Conservation (phyloP, 768 basidiomycete species). For the Amanita muscaria region DNA sequence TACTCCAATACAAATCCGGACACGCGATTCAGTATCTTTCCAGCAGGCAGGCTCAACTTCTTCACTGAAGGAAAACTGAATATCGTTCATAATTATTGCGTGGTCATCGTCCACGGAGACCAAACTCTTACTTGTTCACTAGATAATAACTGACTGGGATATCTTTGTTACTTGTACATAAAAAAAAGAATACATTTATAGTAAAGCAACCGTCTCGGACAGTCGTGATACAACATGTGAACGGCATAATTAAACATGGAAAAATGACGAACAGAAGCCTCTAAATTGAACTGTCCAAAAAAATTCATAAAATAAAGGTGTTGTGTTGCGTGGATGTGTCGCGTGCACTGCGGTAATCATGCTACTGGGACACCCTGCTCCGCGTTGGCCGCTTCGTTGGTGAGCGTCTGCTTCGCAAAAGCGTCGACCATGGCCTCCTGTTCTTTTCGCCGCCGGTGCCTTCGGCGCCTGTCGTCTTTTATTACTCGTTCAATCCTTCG, state of each 20-base stretch:
- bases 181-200: conserved; percentile 1
- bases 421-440: conserved; percentile 78
- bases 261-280: neutral
- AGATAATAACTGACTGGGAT: neutral
- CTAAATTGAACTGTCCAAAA: neutral
- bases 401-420: conserved; percentile 51
- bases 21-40: conserved; percentile 1
- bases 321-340: neutral
- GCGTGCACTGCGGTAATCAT: conserved; percentile 8
- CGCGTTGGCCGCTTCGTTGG: conserved; percentile 18
- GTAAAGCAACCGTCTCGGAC: conserved; percentile 4
- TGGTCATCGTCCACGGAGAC: too few relatives aligned
- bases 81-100: too few relatives aligned
- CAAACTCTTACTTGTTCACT: too few relatives aligned
- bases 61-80: too few relatives aligned
- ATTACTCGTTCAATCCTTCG: conserved; percentile 74
- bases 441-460: conserved; percentile 77
- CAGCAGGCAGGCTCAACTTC: too few relatives aligned
- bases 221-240: neutral
- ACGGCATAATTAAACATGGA: neutral
- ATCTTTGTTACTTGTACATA: conserved; percentile 6
- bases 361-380: conserved; percentile 18
- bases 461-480: conserved; percentile 73
- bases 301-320: neutral
- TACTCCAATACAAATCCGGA: conserved; percentile 4